These are phyloP conservation scores for Fusarium solani-melongenae DNA, from an alignment of 2,329 filamentous ascomycete species.

Conservation along the genomic window DNA sequence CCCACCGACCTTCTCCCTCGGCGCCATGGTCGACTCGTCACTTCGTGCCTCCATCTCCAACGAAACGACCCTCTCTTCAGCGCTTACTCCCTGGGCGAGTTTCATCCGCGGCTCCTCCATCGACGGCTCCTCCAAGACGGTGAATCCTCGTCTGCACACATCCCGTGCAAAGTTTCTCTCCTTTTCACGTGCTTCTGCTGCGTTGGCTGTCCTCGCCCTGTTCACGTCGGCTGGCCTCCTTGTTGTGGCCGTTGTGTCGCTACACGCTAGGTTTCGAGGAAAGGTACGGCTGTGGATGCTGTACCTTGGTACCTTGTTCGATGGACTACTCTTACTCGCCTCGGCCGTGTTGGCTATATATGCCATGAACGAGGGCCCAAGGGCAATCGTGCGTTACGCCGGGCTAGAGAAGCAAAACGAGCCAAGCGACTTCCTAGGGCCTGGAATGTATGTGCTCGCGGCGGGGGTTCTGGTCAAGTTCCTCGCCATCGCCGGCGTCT, in stretches of 20 bases:
- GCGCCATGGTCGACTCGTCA: constrained; percentile 22
- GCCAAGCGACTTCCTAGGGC: constrained; percentile 6
- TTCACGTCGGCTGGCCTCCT: constrained; percentile 19
- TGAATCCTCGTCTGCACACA: background rate
- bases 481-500: constrained; percentile 25
- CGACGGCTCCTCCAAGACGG: constrained; percentile 16
- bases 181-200: constrained; percentile 25
- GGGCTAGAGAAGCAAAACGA: background rate
- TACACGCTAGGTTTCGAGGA: background rate
- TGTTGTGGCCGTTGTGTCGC: constrained; percentile 4
- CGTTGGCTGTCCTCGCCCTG: constrained; percentile 23
- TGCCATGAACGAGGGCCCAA: constrained; percentile 23
- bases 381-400: constrained; percentile 8
- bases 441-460: constrained; percentile 26
- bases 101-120: constrained; percentile 15
- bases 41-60: constrained; percentile 12
- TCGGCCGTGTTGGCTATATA: constrained; percentile 14
- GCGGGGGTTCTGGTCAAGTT: constrained; percentile 30
- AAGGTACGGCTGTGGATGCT: constrained; percentile 16
- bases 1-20: constrained; percentile 21
- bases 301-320: constrained; percentile 21
- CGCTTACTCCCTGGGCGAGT: constrained; percentile 16
- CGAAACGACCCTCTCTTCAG: background rate
- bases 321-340: constrained; percentile 18
- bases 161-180: constrained; percentile 10